Conservation (phyloP, 176 grass and related monocot species). For the Microstegium vimineum region DNA sequence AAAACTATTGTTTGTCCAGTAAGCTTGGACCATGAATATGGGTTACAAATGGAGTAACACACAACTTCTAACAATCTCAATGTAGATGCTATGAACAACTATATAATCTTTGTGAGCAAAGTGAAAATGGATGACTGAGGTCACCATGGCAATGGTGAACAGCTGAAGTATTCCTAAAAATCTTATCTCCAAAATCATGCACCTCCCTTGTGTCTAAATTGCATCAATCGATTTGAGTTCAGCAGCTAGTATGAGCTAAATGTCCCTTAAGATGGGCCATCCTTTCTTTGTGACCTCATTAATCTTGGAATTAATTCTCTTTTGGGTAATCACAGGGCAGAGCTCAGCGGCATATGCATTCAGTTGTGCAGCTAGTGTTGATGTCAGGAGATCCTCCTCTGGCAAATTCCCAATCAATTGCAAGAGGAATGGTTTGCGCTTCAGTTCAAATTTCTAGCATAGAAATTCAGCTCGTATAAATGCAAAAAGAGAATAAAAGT, state of each 20-base stretch:
- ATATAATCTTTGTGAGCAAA: not conserved
- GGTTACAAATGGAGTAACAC: not conserved
- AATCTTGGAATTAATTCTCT: conserved; percentile 72
- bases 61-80: not conserved
- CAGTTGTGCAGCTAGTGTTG: conserved; percentile 68
- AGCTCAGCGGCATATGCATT: conserved; percentile 81
- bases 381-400: conserved; percentile 72
- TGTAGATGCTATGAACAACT: not conserved
- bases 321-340: conserved; percentile 60
- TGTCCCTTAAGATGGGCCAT: conserved; percentile 77
- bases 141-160: not conserved
- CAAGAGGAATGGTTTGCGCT: conserved; percentile 62
- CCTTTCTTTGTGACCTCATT: conserved; percentile 63
- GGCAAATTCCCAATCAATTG: conserved; percentile 80
- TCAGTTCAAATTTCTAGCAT: conserved; percentile 95
- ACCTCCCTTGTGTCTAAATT: not conserved
- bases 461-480: not conserved
- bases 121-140: not conserved
- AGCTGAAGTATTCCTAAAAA: not conserved
- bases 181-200: not conserved
- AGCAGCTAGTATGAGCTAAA: conserved; percentile 33
- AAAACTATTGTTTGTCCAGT: not conserved
- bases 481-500: not conserved
- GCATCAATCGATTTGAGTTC: not conserved
- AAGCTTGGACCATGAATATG: not conserved